A percentile compares a stretch with the other conserved stretches of the same genome.
Evolutionary conservation across 176 grass and related monocot genomes (phyloP).

Genomic region (Avena eriantha): DNA sequence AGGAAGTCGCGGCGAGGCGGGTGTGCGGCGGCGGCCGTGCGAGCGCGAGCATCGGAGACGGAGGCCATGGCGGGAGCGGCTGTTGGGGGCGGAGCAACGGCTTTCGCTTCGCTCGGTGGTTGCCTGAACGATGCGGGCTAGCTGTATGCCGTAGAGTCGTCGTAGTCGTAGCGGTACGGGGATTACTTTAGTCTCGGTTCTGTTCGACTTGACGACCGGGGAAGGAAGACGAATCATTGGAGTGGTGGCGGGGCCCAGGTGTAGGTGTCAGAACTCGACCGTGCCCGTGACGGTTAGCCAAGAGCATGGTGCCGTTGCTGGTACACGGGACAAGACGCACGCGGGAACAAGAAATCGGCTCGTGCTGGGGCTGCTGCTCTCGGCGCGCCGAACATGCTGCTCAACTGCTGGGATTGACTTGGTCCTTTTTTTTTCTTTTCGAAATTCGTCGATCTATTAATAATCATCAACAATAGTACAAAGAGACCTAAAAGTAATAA

Average conservation of each 20-base stretch:
- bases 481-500: too few relatives aligned
- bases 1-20: slow-evolving; percentile 70
- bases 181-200: neutral
- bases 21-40: slow-evolving; percentile 23
- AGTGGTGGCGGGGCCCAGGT: neutral
- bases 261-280: neutral
- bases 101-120: neutral
- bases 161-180: neutral
- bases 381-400: too few relatives aligned
- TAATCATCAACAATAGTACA: too few relatives aligned
- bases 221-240: neutral
- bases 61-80: slow-evolving; percentile 39
- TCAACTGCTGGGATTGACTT: too few relatives aligned
- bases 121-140: slow-evolving; percentile 23
- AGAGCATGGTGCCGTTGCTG: neutral
- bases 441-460: too few relatives aligned
- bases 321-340: neutral
- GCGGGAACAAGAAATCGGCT: neutral
- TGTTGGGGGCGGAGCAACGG: neutral
- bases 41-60: neutral
- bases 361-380: neutral
- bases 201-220: slow-evolving; percentile 11
- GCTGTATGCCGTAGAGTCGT: neutral
- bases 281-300: neutral
- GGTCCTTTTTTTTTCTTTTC: too few relatives aligned